Conservation (phyloP, 2,329 filamentous ascomycete genomes). For the Stagonosporopsis vannaccii region DNA sequence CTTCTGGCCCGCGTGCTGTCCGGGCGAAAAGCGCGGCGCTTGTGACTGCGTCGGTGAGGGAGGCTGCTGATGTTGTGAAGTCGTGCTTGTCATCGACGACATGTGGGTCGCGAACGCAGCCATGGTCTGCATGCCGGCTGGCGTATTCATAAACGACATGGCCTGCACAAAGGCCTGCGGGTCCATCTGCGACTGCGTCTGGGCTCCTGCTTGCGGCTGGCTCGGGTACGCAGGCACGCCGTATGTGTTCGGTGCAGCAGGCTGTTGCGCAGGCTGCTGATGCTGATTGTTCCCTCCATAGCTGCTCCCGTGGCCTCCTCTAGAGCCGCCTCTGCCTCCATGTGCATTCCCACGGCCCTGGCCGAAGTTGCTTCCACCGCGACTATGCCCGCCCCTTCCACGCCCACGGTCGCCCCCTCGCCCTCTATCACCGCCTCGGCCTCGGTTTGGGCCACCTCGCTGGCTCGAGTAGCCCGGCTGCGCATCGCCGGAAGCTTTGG, state of each 20-base stretch:
- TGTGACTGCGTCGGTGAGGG: conserved; percentile 15
- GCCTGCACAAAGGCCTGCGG: conserved; percentile 37
- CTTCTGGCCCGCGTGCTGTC: conserved; percentile 38
- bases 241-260: conserved; percentile 16
- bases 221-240: conserved; percentile 25
- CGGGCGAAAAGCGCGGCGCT: conserved; percentile 22
- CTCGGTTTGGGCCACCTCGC: conserved; percentile 38
- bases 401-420: conserved; percentile 37
- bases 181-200: conserved; percentile 25
- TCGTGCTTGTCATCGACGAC: conserved; percentile 10
- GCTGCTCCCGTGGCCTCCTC: conserved; percentile 30
- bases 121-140: conserved; percentile 40
- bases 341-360: conserved; percentile 27
- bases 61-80: conserved; percentile 8
- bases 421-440: conserved; percentile 42
- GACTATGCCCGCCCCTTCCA: conserved; percentile 27
- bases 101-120: conserved; percentile 26
- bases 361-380: conserved; percentile 31
- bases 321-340: conserved; percentile 26
- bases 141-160: conserved; percentile 41
- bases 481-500: conserved; percentile 41
- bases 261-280: conserved; percentile 3
- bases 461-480: conserved; percentile 38
- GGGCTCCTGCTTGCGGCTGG: conserved; percentile 15
- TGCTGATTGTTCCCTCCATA: conserved; percentile 19